A percentile compares a stretch with the other conserved stretches of the same genome.
phyloP scores from a whole-genome alignment of 2,329 filamentous ascomycete genomes.

The Pseudocercospora cruenta region DNA sequence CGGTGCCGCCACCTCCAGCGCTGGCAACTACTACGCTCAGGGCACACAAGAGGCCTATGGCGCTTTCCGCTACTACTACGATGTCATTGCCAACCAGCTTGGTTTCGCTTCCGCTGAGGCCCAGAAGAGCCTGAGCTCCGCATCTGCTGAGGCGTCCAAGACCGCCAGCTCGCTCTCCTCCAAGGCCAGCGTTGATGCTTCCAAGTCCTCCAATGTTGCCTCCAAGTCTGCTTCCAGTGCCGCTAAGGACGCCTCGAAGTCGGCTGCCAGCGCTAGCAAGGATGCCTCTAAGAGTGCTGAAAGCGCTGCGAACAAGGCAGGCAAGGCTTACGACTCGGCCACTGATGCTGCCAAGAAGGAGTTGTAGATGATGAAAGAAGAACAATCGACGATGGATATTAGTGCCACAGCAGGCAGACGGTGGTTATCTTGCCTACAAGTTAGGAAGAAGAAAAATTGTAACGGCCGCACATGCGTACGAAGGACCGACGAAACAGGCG shows the following conservation, averaged over 20 bases:
- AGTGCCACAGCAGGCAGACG: slow-evolving; percentile 9
- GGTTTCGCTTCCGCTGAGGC: slow-evolving; percentile 48
- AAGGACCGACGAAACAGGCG: slow-evolving; percentile 17
- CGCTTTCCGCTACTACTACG: slow-evolving; percentile 41
- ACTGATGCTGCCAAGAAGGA: slow-evolving; percentile 30
- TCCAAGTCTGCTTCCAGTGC: slow-evolving; percentile 37
- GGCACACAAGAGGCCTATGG: slow-evolving; percentile 67
- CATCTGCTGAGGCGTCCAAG: slow-evolving; percentile 32
- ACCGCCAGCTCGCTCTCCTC: slow-evolving; percentile 31
- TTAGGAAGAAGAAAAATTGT: slow-evolving; percentile 39
- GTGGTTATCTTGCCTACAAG: slow-evolving; percentile 14
- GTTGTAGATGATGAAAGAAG: slow-evolving; percentile 12
- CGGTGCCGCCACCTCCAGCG: slow-evolving; percentile 55
- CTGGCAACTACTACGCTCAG: slow-evolving; percentile 74
- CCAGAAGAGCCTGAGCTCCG: slow-evolving; percentile 41
- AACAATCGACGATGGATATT: slow-evolving; percentile 3
- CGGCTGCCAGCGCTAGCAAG: slow-evolving; percentile 38
- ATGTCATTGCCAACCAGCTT: slow-evolving; percentile 50
- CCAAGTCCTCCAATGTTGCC: slow-evolving; percentile 37
- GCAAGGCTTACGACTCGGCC: slow-evolving; percentile 29
- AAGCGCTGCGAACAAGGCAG: slow-evolving; percentile 37
- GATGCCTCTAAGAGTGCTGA: slow-evolving; percentile 33
- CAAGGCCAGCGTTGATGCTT: slow-evolving; percentile 37
- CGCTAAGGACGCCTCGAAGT: slow-evolving; percentile 32
- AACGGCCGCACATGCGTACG: slow-evolving; percentile 18